Evolutionary conservation across 2,329 filamentous ascomycete species (phyloP), one percentile per base, ranked within the genome.

Genomic region (Stagonosporopsis cucurbitacearum): DNA sequence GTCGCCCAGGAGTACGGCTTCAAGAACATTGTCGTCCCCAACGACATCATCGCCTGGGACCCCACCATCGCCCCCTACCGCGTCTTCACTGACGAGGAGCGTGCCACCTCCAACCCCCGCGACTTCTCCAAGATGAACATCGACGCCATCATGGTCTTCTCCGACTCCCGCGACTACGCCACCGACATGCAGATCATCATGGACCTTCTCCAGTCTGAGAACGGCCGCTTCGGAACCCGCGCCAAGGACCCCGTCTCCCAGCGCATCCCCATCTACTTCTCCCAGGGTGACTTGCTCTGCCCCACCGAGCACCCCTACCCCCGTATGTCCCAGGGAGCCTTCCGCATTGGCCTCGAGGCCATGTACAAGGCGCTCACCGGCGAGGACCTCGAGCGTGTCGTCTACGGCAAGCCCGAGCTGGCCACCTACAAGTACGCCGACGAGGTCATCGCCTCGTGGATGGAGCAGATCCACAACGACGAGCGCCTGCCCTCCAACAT

Each of bases 401-500:
- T 91, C 53, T 90, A 90, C 79, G 88, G 88, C 69, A 91, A 91
- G 82, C 88, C 88, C 23, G 88, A 90, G 73, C 68, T 86, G 57
- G 88, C 88, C 5, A 90, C 88, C n/a, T 91, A 90, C 83, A 89
- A 88, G 79, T 91, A 89, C 76, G 89, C 88, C 60, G 88, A 91
- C 65, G 87, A 90, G 75, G 85, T 91, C 17, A 82, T 92, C 59
- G 81, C 84, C 28, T 83, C 82, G 47, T 92, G 88, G 88, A 91
- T 91, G 88, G 88, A 88, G 65, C 80, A 86, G 66, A 85, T 92
- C 62, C 88, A 92, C 80, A 86, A 85, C 69, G 88, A 91, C 75
- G 86, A 89, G 80, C 81, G 78, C 57, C 79, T 90, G 37, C 87
- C 88, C 4, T 74, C 84, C 73, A 88, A 90, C 77, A 81, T 90